Conservation (phyloP, 192 early-diverging fungal species). For the Irineochytrium annulatum region DNA sequence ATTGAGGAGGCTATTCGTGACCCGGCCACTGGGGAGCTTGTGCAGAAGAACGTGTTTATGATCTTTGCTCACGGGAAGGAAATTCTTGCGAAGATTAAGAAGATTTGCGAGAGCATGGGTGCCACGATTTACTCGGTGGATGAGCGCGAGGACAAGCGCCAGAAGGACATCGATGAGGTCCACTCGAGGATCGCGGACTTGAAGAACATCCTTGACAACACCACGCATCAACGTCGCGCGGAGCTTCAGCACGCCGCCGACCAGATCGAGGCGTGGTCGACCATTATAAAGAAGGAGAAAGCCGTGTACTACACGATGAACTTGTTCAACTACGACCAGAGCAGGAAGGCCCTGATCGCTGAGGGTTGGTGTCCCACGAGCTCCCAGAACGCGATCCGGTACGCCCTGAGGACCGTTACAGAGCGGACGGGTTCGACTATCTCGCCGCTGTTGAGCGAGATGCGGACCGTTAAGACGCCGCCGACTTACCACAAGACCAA, state of each 20-base stretch:
- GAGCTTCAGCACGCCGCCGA: conserved; percentile 86
- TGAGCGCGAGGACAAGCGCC: conserved; percentile 75
- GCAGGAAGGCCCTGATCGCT: conserved; percentile 90
- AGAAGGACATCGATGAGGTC: conserved; percentile 75
- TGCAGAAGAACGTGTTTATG: conserved; percentile 96
- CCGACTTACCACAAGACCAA: conserved; percentile 95
- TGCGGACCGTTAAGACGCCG: conserved; percentile 80
- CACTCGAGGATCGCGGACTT: conserved; percentile 86
- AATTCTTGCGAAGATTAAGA: conserved; percentile 82
- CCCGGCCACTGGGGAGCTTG: conserved; percentile 77
- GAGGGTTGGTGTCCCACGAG: conserved; percentile 97
- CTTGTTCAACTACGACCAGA: conserved; percentile 88
- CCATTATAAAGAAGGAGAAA: conserved; percentile 95
- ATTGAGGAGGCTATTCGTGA: conserved; percentile 94
- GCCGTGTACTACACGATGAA: conserved; percentile 96
- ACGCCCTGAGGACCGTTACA: conserved; percentile 78
- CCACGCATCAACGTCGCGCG: conserved; percentile 71
- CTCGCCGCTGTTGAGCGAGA: conserved; percentile 80
- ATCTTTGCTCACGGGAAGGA: conserved; percentile 97
- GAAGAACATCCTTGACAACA: conserved; percentile 79
- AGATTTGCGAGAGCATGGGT: conserved; percentile 92
- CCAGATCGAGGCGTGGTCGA: conserved; percentile 82
- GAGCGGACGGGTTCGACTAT: conserved; percentile 85
- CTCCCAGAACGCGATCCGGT: conserved; percentile 76
- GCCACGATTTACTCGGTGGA: conserved; percentile 92